Evolutionary conservation across 2,329 filamentous ascomycete genomes (phyloP).

Genomic region (Amphichorda felina): DNA sequence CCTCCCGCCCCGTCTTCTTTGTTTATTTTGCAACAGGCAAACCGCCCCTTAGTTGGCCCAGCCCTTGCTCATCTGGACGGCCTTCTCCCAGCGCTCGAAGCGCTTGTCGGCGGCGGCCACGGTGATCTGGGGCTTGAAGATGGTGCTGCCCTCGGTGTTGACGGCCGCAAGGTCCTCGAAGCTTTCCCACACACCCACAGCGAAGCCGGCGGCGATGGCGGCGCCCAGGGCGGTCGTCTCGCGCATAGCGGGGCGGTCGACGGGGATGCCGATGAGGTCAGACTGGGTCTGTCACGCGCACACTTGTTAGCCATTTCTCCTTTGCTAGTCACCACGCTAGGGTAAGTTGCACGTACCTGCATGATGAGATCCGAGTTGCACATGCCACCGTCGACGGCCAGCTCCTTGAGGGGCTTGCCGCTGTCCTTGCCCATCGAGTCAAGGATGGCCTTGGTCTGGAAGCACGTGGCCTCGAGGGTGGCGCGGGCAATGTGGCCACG

Average conservation of each 20-base stretch:
- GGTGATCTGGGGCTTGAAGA: constrained; percentile 56
- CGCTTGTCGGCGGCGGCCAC: constrained; percentile 45
- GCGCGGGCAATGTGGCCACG: constrained; percentile 68
- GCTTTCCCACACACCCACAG: constrained; percentile 60
- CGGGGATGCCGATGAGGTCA: constrained; percentile 68
- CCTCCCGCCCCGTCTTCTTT: too few relatives aligned
- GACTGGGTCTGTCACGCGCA: constrained; percentile 45
- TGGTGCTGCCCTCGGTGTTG: constrained; percentile 56
- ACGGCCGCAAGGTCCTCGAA: constrained; percentile 62
- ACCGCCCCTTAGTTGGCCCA: constrained; percentile 33
- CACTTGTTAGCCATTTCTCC: too few relatives aligned
- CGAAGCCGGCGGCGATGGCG: constrained; percentile 73
- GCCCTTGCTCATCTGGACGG: constrained; percentile 67
- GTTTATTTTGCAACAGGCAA: too few relatives aligned
- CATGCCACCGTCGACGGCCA: constrained; percentile 81
- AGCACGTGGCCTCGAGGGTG: constrained; percentile 71
- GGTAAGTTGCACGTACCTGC: constrained; percentile 31
- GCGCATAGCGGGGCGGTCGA: constrained; percentile 68
- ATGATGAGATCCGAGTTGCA: constrained; percentile 70
- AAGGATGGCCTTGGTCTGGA: constrained; percentile 73
- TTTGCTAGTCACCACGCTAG: too few relatives aligned
- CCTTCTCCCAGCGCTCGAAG: constrained; percentile 63
- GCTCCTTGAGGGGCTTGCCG: constrained; percentile 56
- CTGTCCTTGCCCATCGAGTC: constrained; percentile 74
- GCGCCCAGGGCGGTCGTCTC: constrained; percentile 75